Evolutionary conservation across 2,329 filamentous ascomycete genomes (phyloP), one percentile per base, ranked within the genome.

Genomic region (Aspergillus neoniger): DNA sequence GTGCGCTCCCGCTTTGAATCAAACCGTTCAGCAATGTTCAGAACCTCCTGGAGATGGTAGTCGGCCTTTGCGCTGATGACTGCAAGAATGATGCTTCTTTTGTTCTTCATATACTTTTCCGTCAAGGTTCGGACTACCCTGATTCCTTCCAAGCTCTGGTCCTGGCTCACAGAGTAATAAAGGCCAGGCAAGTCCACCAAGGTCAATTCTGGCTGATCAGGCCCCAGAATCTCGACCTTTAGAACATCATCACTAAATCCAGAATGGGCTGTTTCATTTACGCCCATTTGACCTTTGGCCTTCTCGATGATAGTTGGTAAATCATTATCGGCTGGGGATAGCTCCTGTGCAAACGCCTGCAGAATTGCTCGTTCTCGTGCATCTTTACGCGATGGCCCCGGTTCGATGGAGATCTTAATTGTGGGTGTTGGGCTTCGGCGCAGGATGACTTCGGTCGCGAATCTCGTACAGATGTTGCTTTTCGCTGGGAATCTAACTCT

Each of bases 171-270:
- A 8, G 85, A 80, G 32, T 80, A 78, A 32, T 87, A 82, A 1
- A 88, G 74, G 1, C 86, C 86, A 0, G 86, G 86, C 17, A 88
- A 74, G 71, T 89, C 86, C 10, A 89, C 85, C 0, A 88, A 77
- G 0, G 84, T 88, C 47, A 88, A 70, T 7, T 88, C 80, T 0
- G 85, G 85, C 76, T 85, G 82, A 6, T 85, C 81, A 0, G 85
- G 85, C 0, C 86, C 86, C 5, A 77, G 80, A 68, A 87, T 83
- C 63, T 88, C 85, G 1, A 88, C 79, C 2, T 85, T 82, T 4
- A 88, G 77, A 21, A 86, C 81, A 78, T 84, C 72, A 74, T 82
- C 68, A 17, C 66, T 70, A 19, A 72, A 67, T 2, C 60, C 66
- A 0, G 47, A 25, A 1, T 68, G 62, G 2, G 61, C 64, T 1